Conservation (phyloP, 1,284 basidiomycete species). For the Moesziomyces sp. region DNA sequence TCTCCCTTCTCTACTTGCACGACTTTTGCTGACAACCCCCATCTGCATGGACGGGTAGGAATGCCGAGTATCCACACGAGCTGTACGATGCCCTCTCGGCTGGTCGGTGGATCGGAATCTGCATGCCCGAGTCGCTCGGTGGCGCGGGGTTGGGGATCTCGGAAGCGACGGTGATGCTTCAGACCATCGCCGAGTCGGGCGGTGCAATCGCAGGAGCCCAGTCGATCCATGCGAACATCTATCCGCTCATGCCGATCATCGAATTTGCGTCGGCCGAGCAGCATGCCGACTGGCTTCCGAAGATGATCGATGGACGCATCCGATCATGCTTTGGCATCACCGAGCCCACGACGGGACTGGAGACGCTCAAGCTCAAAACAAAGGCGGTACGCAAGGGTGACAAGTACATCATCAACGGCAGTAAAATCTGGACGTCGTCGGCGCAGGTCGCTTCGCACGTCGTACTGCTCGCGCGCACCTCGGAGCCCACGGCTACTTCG, state of each 20-base stretch:
- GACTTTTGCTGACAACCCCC: not conserved
- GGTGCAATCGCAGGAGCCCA: slow-evolving; percentile 51
- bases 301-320: slow-evolving; percentile 66
- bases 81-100: slow-evolving; percentile 45
- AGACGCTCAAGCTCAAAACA: slow-evolving; percentile 66
- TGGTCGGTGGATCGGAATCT: slow-evolving; percentile 51
- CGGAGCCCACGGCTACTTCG: slow-evolving; percentile 48
- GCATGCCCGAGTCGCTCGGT: slow-evolving; percentile 56
- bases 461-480: slow-evolving; percentile 67
- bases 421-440: slow-evolving; percentile 63
- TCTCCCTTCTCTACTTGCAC: not conserved
- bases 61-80: slow-evolving; percentile 51
- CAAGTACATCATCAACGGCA: slow-evolving; percentile 63
- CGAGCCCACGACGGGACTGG: slow-evolving; percentile 66
- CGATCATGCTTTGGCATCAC: slow-evolving; percentile 69
- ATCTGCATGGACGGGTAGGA: not conserved
- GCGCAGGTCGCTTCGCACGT: slow-evolving; percentile 65
- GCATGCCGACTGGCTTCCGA: slow-evolving; percentile 64
- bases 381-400: slow-evolving; percentile 50
- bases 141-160: slow-evolving; percentile 67
- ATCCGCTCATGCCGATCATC: slow-evolving; percentile 55
- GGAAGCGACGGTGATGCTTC: slow-evolving; percentile 69
- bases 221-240: slow-evolving; percentile 57
- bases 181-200: slow-evolving; percentile 68
- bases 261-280: slow-evolving; percentile 55